A percentile compares a stretch with the other conserved stretches of the same genome.
Conservation (phyloP, 208 protist species). For the Vickermania ingenoplastis region DNA sequence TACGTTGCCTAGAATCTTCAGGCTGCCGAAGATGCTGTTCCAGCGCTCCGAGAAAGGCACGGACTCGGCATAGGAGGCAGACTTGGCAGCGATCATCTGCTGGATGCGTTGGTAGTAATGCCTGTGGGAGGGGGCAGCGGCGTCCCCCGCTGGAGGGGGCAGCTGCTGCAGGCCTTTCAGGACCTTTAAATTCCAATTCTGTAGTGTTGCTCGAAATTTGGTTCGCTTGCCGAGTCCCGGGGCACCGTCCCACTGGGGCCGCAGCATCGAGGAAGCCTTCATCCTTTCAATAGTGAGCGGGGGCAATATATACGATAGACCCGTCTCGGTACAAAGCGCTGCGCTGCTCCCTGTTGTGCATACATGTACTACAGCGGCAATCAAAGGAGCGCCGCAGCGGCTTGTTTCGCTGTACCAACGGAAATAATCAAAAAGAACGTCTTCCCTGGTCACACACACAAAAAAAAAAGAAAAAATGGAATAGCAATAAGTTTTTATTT, state of each 20-base stretch:
- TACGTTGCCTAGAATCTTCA: conserved; percentile 51
- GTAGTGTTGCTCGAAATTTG: background rate
- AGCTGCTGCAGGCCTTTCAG: conserved; percentile 3
- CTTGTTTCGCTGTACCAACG: too few species aligned
- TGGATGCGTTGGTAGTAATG: conserved; percentile 7
- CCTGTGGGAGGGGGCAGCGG: background rate
- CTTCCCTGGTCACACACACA: too few species aligned
- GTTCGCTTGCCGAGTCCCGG: background rate
- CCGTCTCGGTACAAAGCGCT: too few species aligned
- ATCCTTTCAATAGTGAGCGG: too few species aligned
- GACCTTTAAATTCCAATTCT: background rate
- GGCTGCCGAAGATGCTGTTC: conserved; percentile 46
- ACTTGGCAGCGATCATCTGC: conserved; percentile 10
- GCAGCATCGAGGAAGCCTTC: background rate
- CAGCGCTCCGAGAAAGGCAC: conserved; percentile 65
- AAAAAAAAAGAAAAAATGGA: background rate
- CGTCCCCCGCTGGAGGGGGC: background rate
- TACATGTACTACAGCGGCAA: too few species aligned
- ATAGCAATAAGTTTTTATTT: too few species aligned
- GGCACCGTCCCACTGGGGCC: too few species aligned
- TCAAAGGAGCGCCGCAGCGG: too few species aligned
- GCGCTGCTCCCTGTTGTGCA: too few species aligned
- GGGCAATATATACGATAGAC: too few species aligned
- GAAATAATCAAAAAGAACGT: too few species aligned
- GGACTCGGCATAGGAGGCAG: conserved; percentile 19